phyloP scores from a whole-genome alignment of 1,284 basidiomycete species.

The Takashimella koratensis region DNA sequence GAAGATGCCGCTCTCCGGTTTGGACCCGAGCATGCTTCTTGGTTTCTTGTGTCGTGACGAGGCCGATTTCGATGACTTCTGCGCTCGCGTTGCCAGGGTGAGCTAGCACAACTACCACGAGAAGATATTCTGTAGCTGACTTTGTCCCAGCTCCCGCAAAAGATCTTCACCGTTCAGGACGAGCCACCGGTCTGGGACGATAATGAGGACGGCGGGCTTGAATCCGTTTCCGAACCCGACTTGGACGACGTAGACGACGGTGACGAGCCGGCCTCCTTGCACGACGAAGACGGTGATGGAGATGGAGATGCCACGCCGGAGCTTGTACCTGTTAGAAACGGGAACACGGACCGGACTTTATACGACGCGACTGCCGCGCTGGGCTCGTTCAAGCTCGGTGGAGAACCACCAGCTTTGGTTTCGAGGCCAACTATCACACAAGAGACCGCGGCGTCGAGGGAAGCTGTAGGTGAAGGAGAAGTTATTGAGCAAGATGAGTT shows the following conservation, averaged over 20 bases:
- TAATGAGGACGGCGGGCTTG: slow-evolving; percentile 69
- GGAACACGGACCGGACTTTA: no score
- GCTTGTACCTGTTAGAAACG: neutral
- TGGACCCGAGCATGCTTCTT: slow-evolving; percentile 96
- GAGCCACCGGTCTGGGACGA: slow-evolving; percentile 77
- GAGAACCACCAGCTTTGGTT: no score
- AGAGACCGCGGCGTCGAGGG: no score
- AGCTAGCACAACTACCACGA: slow-evolving; percentile 31
- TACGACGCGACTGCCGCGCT: no score
- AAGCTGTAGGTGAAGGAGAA: no score
- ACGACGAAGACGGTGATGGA: neutral
- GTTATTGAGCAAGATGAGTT: no score
- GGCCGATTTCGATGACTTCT: slow-evolving; percentile 78
- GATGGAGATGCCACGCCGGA: neutral
- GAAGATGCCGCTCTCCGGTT: slow-evolving; percentile 84
- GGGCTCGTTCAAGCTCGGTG: no score
- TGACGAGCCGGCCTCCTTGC: slow-evolving; percentile 6
- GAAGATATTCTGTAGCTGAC: neutral
- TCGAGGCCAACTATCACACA: no score
- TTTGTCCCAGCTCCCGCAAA: slow-evolving; percentile 60
- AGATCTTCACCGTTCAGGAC: slow-evolving; percentile 77
- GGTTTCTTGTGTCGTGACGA: slow-evolving; percentile 84
- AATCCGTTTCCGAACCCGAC: slow-evolving; percentile 67
- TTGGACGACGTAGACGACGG: slow-evolving; percentile 6
- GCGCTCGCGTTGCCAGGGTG: slow-evolving; percentile 65